phyloP scores from a whole-genome alignment of 345 rosid species.

The Citrus mangshanensis region DNA sequence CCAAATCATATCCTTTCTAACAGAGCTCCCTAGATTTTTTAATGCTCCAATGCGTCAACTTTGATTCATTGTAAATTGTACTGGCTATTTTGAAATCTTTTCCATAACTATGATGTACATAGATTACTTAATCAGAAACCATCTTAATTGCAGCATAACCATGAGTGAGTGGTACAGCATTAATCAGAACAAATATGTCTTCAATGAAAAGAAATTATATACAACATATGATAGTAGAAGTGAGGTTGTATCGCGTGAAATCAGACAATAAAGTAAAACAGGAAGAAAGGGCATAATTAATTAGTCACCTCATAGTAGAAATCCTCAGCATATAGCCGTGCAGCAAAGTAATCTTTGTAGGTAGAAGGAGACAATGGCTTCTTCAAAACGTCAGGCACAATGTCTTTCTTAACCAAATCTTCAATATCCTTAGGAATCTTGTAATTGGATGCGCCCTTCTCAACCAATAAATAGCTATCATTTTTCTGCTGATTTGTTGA shows the following conservation, averaged over 20 bases:
- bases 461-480: not conserved
- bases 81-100: not conserved
- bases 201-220: not conserved
- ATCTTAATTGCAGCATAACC: not conserved
- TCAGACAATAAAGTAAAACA: not conserved
- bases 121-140: not conserved
- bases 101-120: not conserved
- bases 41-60: not conserved
- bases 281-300: not conserved
- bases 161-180: not conserved
- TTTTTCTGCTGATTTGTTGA: not conserved
- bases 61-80: not conserved
- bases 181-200: not conserved
- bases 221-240: not conserved
- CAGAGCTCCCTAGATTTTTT: not conserved
- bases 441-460: constrained; percentile 17
- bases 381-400: constrained; percentile 21
- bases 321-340: constrained; percentile 31
- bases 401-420: constrained; percentile 15
- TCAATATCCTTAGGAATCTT: constrained; percentile 19
- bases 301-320: constrained; percentile 18
- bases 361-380: constrained; percentile 20
- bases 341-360: constrained; percentile 24
- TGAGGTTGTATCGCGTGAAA: not conserved
- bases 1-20: not conserved